phyloP scores from a whole-genome alignment of 495 filamentous ascomycete genomes.

The Pseudotulostoma volvatum region DNA sequence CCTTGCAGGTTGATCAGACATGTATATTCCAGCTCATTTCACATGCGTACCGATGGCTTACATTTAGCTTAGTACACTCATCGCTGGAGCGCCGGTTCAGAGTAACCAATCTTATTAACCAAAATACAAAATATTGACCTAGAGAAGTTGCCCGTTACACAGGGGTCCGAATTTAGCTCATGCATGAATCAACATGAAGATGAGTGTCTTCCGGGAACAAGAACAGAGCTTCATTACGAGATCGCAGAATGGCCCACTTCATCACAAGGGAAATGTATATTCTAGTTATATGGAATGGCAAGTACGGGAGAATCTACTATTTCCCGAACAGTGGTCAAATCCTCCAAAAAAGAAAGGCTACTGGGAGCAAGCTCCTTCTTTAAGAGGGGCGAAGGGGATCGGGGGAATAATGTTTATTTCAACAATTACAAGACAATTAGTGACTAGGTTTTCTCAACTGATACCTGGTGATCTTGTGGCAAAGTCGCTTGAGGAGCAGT shows the following conservation, averaged over 20 bases:
- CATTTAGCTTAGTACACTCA: too few species aligned
- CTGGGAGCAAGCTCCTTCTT: conserved; percentile 12
- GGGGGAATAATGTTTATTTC: conserved; percentile 20
- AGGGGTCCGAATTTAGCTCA: too few species aligned
- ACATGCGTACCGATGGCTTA: too few species aligned
- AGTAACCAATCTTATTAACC: too few species aligned
- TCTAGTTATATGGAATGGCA: conserved; percentile 15
- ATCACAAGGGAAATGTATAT: conserved; percentile 4
- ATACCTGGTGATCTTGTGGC: conserved; percentile 7
- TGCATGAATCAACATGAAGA: too few species aligned
- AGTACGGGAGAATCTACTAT: conserved; percentile 19
- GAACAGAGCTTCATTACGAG: neutral
- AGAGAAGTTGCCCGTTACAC: too few species aligned
- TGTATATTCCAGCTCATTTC: too few species aligned
- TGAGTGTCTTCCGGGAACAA: too few species aligned
- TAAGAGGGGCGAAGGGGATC: conserved; percentile 21
- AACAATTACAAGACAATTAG: conserved; percentile 24
- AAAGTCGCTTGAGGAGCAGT: conserved; percentile 23
- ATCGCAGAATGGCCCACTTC: conserved; percentile 7
- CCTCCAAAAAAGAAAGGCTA: neutral
- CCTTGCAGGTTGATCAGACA: too few species aligned
- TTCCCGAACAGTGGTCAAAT: too few species aligned
- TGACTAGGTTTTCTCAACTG: conserved; percentile 8
- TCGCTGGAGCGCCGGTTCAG: too few species aligned
- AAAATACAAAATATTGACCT: too few species aligned